These are phyloP conservation scores for Fusarium sp. DNA, from an alignment of 2,329 filamentous ascomycete species.

Conservation along the genomic window DNA sequence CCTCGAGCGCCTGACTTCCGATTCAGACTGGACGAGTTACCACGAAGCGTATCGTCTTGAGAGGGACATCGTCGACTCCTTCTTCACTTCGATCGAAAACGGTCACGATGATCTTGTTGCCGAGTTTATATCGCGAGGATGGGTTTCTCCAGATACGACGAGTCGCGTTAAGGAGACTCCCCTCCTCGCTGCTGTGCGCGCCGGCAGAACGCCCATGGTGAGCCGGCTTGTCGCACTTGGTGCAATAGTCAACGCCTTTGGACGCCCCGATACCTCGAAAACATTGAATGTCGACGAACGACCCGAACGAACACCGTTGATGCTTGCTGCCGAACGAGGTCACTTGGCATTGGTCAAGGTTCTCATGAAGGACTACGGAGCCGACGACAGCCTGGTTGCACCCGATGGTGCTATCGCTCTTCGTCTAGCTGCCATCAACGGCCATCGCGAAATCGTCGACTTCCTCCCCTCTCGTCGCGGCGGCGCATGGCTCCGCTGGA, in stretches of 20 bases:
- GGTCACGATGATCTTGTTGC: slow-evolving; percentile 46
- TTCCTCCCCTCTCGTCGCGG: slow-evolving; percentile 55
- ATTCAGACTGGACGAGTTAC: background rate
- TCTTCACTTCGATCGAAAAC: slow-evolving; percentile 46
- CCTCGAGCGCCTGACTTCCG: background rate
- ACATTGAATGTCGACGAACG: background rate
- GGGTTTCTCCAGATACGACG: slow-evolving; percentile 54
- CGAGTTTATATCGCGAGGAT: slow-evolving; percentile 48
- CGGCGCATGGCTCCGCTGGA: slow-evolving; percentile 54
- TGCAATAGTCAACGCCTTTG: slow-evolving; percentile 49
- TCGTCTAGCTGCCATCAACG: slow-evolving; percentile 55
- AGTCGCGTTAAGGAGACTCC: slow-evolving; percentile 47
- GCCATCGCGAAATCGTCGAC: slow-evolving; percentile 57
- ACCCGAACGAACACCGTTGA: slow-evolving; percentile 56
- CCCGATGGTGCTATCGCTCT: slow-evolving; percentile 60
- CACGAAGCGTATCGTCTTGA: slow-evolving; percentile 30
- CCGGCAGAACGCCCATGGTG: slow-evolving; percentile 47
- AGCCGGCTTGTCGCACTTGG: slow-evolving; percentile 51
- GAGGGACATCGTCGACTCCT: slow-evolving; percentile 45
- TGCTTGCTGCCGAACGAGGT: slow-evolving; percentile 56
- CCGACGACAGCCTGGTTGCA: slow-evolving; percentile 58
- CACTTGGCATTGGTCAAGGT: slow-evolving; percentile 56
- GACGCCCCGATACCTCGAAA: slow-evolving; percentile 7
- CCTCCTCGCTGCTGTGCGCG: slow-evolving; percentile 51
- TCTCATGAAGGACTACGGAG: slow-evolving; percentile 54